Evolutionary conservation across 2,329 filamentous ascomycete genomes (phyloP), one percentile per base, ranked within the genome.

Genomic region (Ophiostoma novo-ulmi): DNA sequence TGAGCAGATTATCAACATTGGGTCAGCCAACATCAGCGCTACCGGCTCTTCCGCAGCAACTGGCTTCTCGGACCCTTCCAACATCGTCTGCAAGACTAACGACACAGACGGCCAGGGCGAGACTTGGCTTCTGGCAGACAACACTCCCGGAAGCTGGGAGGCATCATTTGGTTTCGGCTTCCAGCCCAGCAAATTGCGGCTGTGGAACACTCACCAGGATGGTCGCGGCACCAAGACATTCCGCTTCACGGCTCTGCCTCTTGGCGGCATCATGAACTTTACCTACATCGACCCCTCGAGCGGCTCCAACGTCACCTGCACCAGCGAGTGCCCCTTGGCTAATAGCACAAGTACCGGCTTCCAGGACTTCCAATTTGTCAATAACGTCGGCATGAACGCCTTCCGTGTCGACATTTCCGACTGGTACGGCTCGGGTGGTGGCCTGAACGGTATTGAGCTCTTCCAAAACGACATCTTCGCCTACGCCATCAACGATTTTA

Each of bases 201-300:
- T 99, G 35, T 93, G 91, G 83, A 99, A 99, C 80, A 95, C 94
- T 2, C 88, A 91, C 75, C 85, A 88, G 69, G 88, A 95, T 75
- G 93, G 91, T 69, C 89, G 93, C 74, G 94, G 95, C 39, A 97
- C 94, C 39, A 91, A 92, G 81, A 91, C 90, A 0, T 99, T 92
- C 82, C 88, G 93, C 71, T 96, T 93, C 77, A 92, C 92, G 31
- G 92, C 93, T 22, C 82, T 94, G 71, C 94, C 94, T 5, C 88
- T 94, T 76, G 89, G 91, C 73, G 95, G 95, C 69, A 97, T 99
- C 78, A 92, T 99, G 89, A 97, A 98, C 80, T 85, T 99, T 77
- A 97, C 93, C 52, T 98, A 95, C 76, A 89, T 89, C 73, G 93
- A 98, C 76, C 89, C 91, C 35, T 82, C 78, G 55, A 91, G 87